Percentiles rank a stretch among this genome's conserved stretches.
Conservation (phyloP, 2,329 filamentous ascomycete species). For the Fusarium sp. region DNA sequence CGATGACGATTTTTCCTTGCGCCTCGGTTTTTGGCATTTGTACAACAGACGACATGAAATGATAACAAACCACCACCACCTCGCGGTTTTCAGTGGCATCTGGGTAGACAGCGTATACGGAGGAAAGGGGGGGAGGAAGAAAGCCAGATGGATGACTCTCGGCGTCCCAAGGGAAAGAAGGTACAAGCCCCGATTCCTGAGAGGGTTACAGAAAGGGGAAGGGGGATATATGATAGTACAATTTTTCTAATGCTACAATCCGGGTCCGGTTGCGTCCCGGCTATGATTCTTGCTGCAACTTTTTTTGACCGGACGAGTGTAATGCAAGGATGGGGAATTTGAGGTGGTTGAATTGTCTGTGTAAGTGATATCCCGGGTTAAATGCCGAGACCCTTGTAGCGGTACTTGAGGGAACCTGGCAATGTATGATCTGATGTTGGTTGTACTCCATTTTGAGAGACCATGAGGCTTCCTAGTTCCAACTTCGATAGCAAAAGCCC, state of each 20-base stretch:
- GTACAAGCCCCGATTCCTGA: background rate
- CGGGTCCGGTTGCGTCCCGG: conserved; percentile 35
- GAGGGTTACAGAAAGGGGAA: conserved; percentile 7
- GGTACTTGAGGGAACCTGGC: background rate
- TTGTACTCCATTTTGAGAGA: background rate
- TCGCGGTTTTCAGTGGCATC: conserved; percentile 42
- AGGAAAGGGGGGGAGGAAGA: conserved; percentile 1
- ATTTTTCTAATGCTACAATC: conserved; percentile 41
- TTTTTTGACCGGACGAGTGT: background rate
- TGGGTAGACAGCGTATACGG: conserved; percentile 41
- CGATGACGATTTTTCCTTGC: conserved; percentile 30
- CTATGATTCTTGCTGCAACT: conserved; percentile 37
- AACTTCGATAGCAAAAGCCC: background rate
- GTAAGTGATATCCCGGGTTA: background rate
- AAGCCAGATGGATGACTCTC: conserved; percentile 30
- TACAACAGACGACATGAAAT: conserved; percentile 48
- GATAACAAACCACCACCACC: conserved; percentile 36
- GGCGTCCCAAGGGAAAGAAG: conserved; percentile 33
- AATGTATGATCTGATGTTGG: background rate
- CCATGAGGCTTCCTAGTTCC: background rate
- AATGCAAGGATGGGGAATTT: background rate
- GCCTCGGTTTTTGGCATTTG: conserved; percentile 40
- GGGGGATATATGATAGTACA: conserved; percentile 38
- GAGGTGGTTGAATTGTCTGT: background rate
- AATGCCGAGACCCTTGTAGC: background rate